Evolutionary conservation across 2,329 filamentous ascomycete genomes (phyloP).

Genomic region (Harringtonia aguacate): DNA sequence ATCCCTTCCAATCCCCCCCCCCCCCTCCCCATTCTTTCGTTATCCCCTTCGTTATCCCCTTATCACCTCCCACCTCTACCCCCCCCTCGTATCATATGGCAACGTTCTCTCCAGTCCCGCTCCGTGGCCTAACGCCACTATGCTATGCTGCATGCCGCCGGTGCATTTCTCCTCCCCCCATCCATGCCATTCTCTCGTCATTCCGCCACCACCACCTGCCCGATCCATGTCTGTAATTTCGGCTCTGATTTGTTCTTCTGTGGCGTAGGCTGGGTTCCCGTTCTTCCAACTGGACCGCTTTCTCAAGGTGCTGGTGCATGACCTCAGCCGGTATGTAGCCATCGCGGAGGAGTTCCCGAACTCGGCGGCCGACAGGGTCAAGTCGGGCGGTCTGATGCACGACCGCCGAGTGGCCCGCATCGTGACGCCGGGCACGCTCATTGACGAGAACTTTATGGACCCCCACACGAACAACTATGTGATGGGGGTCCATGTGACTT

Average conservation of each 20-base stretch:
- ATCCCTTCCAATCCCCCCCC: not conserved
- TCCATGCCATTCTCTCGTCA: not conserved
- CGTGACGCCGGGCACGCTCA: conserved; percentile 87
- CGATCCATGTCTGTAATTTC: not conserved
- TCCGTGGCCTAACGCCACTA: not conserved
- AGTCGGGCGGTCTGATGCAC: conserved; percentile 69
- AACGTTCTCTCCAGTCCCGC: too few species aligned
- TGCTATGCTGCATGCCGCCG: too few species aligned
- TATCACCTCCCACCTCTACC: not conserved
- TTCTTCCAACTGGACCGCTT: conserved; percentile 88
- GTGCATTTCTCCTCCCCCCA: too few species aligned
- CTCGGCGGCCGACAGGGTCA: conserved; percentile 56
- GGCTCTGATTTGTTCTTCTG: conserved; percentile 7
- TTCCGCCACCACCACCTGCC: not conserved
- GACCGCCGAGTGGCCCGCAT: conserved; percentile 78
- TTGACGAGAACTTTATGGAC: conserved; percentile 96
- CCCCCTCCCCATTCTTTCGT: not conserved
- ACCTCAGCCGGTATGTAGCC: conserved; percentile 82
- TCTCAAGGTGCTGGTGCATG: conserved; percentile 85
- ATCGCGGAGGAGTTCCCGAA: conserved; percentile 89
- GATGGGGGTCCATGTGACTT: conserved; percentile 60
- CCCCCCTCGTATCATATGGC: not conserved
- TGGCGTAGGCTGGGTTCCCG: conserved; percentile 66
- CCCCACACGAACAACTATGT: conserved; percentile 90
- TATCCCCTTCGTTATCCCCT: not conserved